Evolutionary conservation across 352 stramenopile genomes (phyloP), one percentile per base, ranked within the genome.

Genomic region (Aphanomyces euteiches): DNA sequence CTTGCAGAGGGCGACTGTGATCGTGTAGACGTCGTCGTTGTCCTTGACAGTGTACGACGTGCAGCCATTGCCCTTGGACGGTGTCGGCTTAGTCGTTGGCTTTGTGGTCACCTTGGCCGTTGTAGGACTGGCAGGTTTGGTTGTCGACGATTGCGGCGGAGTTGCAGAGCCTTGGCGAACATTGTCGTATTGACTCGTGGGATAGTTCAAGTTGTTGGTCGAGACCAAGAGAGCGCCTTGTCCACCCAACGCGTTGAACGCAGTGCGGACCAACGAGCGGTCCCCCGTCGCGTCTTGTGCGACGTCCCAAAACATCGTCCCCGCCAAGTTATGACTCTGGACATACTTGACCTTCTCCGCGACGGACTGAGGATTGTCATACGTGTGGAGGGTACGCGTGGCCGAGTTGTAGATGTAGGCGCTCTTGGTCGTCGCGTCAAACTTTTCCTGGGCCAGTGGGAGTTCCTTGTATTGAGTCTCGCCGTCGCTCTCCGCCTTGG

Each of bases 281-380:
- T 17, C 28, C 19, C 28, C 60, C n/a, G 21, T 7, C 15, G 28
- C 60, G 28, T 67, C 60, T 36, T 41, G 38, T 10, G 60, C 50
- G 4, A 34, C 60, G 12, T 67, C 60, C 60, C 60, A 67, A 28
- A 67, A 67, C 60, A 67, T 67, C 19, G 54, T 19, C 3, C 60
- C 60, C 12, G 38, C 60, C 19, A 67, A 41, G 41, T 37, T 3
- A 15, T 67, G 28, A 7, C 8, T 7, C 28, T 67, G 36, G 17
- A 67, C 37, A 37, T 67, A 67, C 21, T 19, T 41, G 5, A 56
- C 47, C 28, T 67, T 67, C 7, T 37, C 60, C 10, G 15, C 28
- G 0, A 67, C 43, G 5, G 60, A 67, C 28, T 41, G n/a, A 5
- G 60, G 60, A 37, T 67, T 41, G 47, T 67, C 60, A 41, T 67